phyloP scores from a whole-genome alignment of 768 basidiomycete genomes.

The Podaxis pistillaris region DNA sequence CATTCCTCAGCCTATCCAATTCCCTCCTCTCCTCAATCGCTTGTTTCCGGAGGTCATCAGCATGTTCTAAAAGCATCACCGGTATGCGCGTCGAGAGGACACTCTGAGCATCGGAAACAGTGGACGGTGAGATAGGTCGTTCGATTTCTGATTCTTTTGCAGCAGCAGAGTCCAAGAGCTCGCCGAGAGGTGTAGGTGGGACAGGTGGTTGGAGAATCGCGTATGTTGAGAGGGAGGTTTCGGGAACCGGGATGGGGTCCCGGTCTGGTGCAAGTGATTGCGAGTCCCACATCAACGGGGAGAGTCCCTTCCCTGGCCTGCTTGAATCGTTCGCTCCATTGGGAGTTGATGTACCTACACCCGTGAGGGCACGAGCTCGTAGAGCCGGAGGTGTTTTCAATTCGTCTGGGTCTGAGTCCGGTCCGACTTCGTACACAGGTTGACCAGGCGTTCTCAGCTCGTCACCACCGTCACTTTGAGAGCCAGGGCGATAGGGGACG shows the following conservation, averaged over 20 bases:
- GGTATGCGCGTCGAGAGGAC: constrained; percentile 33
- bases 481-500: background rate
- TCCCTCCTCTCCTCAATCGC: constrained; percentile 38
- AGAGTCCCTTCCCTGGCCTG: constrained; percentile 14
- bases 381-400: constrained; percentile 19
- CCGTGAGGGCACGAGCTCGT: background rate
- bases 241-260: constrained; percentile 5
- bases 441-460: constrained; percentile 8
- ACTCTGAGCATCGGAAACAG: constrained; percentile 20
- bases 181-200: constrained; percentile 3
- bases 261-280: constrained; percentile 1
- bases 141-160: constrained; percentile 14
- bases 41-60: constrained; percentile 36
- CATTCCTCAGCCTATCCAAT: constrained; percentile 23
- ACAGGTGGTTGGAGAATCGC: constrained; percentile 14
- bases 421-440: background rate
- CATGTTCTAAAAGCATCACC: constrained; percentile 29
- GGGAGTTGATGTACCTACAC: background rate
- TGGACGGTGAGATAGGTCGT: constrained; percentile 8
- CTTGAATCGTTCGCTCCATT: background rate
- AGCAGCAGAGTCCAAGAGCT: background rate
- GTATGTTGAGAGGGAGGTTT: constrained; percentile 3
- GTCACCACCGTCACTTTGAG: constrained; percentile 4
- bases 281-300: constrained; percentile 15
- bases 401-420: constrained; percentile 9